Evolutionary conservation across 306 rosid genomes (phyloP), one percentile per base, ranked within the genome.

Genomic region (Lithocarpus polystachyus): DNA sequence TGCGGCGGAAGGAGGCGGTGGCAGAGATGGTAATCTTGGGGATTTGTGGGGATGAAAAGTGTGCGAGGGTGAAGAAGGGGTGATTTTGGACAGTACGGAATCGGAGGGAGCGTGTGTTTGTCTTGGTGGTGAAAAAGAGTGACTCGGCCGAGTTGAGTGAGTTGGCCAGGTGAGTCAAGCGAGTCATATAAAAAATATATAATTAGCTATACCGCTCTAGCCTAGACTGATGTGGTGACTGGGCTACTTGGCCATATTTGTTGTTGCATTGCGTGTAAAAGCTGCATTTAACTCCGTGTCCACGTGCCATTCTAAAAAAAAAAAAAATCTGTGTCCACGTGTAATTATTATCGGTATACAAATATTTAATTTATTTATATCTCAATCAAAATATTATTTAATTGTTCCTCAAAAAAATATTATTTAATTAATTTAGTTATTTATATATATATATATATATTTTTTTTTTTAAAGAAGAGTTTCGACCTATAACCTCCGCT

Each of bases 131-230:
- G 23, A 15, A 28, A 69, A 19, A 31, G 52, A 6, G 84, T 26
- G 83, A 86, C 71, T 83, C 86, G 89, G 62, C 70, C 82, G 91
- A 86, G 90, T 69, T 76, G 87, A 56, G 78, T 18, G 26, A 60
- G 81, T n/a, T 75, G 74, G 23, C 64, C 56, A 62, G 88, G 84
- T 84, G 77, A 84, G 78, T 56, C 56, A 33, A 31, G 77, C 86
- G 89, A 83, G 79, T 86, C 93, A 89, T 84, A 55, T 29, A 53
- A 76, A 57, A 26, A 22, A 31, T 8, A 79, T 22, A 56, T 13
- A 20, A 73, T 29, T 33, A 62, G 29, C 10, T 26, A 2, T 13
- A 48, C 53, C 3, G 5, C 53, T 48, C 31, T 9, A 22, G 59
- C 14, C 31, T 20, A 22, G 59, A 19, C 31, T 20, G 33, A 4